Percentiles rank a stretch among this genome's conserved stretches.
phyloP scores from a whole-genome alignment of 768 basidiomycete species.

The Boletus sp. region DNA sequence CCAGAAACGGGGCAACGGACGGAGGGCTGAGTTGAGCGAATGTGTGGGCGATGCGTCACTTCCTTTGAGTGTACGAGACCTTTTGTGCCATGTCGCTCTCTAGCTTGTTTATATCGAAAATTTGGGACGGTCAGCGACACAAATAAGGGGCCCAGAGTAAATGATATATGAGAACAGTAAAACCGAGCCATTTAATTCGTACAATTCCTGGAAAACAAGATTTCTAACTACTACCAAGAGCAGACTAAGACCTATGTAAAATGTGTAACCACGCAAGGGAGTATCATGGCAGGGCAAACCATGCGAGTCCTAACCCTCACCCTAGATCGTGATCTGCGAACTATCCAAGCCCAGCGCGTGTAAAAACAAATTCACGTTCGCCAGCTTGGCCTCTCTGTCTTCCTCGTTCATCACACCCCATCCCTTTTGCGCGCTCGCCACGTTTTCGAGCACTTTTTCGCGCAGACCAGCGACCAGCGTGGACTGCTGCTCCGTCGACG shows the following conservation, averaged over 20 bases:
- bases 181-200: conserved; percentile 16
- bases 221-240: conserved; percentile 13
- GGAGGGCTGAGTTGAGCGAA: conserved; percentile 34
- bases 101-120: conserved; percentile 2
- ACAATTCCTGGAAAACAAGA: conserved; percentile 17
- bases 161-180: neutral
- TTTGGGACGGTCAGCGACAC: neutral
- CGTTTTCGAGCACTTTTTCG: conserved; percentile 92
- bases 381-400: conserved; percentile 71
- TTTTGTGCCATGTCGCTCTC: conserved; percentile 16
- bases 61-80: conserved; percentile 24
- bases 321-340: conserved; percentile 62
- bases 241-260: neutral
- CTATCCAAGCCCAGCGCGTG: conserved; percentile 72
- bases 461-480: conserved; percentile 78
- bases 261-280: neutral
- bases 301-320: neutral
- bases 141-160: neutral
- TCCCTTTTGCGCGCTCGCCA: conserved; percentile 73
- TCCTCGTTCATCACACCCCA: conserved; percentile 65
- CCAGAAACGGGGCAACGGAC: conserved; percentile 31
- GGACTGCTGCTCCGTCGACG: conserved; percentile 84
- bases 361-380: conserved; percentile 90
- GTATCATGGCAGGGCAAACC: no score
- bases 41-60: conserved; percentile 24